phyloP scores from a whole-genome alignment of 2,329 filamentous ascomycete species.

The Teratosphaeria viscida region DNA sequence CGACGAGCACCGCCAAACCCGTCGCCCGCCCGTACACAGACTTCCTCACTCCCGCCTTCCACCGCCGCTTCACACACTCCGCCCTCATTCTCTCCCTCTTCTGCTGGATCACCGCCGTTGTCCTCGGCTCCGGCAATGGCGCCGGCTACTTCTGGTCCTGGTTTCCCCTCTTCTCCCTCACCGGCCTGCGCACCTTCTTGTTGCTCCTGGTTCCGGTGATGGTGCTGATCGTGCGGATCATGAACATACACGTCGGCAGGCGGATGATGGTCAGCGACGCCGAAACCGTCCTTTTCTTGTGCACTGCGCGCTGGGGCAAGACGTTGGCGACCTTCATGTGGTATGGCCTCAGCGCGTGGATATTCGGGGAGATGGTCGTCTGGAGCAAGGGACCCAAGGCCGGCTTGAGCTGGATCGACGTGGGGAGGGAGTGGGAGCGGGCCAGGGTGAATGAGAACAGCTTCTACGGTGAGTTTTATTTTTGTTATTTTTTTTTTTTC shows the following conservation, averaged over 20 bases:
- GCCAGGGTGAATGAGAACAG: constrained; percentile 75
- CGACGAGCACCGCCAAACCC: constrained; percentile 23
- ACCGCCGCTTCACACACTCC: constrained; percentile 74
- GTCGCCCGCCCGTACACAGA: constrained; percentile 66
- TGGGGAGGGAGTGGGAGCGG: constrained; percentile 54
- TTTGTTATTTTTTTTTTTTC: too few species aligned
- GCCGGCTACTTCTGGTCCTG: constrained; percentile 57
- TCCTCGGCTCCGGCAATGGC: constrained; percentile 52
- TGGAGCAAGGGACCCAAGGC: constrained; percentile 50
- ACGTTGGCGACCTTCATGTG: constrained; percentile 62
- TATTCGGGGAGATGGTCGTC: constrained; percentile 74
- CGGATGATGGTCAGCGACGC: constrained; percentile 59
- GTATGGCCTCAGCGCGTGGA: constrained; percentile 66
- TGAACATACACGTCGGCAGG: constrained; percentile 30
- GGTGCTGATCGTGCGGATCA: constrained; percentile 74
- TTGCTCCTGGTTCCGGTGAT: constrained; percentile 67
- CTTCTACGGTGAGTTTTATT: too few species aligned
- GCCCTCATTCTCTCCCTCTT: constrained; percentile 57
- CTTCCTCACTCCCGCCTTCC: constrained; percentile 79
- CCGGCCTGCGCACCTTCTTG: constrained; percentile 62
- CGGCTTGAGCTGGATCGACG: constrained; percentile 63
- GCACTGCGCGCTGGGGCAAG: constrained; percentile 29
- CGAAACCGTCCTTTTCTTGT: constrained; percentile 50
- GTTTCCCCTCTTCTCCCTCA: constrained; percentile 63
- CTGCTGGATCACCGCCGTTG: constrained; percentile 62